Evolutionary conservation across 129 eudicot genomes (phyloP), one percentile per base, ranked within the genome.

Genomic region (Pseudognaphalium luteoalbum): DNA sequence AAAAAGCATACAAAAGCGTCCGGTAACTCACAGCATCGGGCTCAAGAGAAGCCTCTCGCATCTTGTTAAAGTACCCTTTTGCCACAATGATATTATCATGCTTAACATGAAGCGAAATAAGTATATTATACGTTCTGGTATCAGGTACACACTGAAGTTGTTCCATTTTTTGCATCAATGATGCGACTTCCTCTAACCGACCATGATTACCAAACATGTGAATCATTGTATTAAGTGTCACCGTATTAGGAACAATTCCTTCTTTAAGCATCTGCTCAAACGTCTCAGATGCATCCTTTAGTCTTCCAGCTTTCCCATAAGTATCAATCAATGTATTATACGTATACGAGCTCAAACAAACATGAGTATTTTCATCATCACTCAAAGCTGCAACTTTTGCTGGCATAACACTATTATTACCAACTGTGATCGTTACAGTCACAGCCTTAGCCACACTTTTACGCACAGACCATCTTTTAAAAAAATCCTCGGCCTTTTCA

Each of bases 151-250:
- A 91, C 17, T 79, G 62, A 58, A 83, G 82, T 65, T 79, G 78
- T 60, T 91, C 91, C 98, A 94, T 94, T 77, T 70, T 90, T 63
- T 64, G 81, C 86, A 93, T 83, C 72, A 94, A 63, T 0, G 82
- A 84, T 59, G 74, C 83, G 66, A 89, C 91, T 80, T 94, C 82
- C 15, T 82, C 91, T 66, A 94, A 70, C 81, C 68, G 85, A 57
- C 93, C 96, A 71, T 87, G 85, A 65, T 86, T 91, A 25, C 97
- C 96, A 6, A 83, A 89, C 85, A 87, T 83, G 76, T 94, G 98
- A 76, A 94, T 91, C 96, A 94, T 87, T 9, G 98, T 83, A 86
- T 91, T 94, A 72, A 90, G 90, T 62, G 98, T 94, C 72, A 94
- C 89, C 0, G 91, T 89, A 19, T 84, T 92, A 3, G 93, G 98